These are phyloP conservation scores for Linum trigynum DNA, from an alignment of 345 rosid species.

Conservation along the genomic window DNA sequence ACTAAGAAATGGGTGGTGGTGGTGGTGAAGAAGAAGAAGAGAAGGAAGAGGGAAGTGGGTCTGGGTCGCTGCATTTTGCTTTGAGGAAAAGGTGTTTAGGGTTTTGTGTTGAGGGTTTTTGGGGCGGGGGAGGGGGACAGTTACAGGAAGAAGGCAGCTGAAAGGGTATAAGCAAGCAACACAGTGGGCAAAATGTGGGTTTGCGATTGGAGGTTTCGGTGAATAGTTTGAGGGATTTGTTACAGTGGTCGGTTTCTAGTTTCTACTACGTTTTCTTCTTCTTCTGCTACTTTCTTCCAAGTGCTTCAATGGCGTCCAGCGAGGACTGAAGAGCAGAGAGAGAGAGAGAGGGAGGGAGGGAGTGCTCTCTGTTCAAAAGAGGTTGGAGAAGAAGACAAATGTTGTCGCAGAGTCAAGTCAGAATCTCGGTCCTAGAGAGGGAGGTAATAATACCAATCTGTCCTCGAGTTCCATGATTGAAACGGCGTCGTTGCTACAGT, in stretches of 20 bases:
- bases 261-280: slow-evolving; percentile 2
- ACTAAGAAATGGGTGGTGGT: slow-evolving; percentile 18
- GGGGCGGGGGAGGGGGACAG: too few relatives aligned
- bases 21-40: slow-evolving; percentile 30
- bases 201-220: too few relatives aligned
- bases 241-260: too few relatives aligned
- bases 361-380: neutral
- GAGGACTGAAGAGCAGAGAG: slow-evolving; percentile 1
- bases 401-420: slow-evolving; percentile 26
- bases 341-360: slow-evolving; percentile 4
- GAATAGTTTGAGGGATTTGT: too few relatives aligned
- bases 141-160: too few relatives aligned
- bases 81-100: neutral
- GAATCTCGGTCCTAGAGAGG: slow-evolving; percentile 31
- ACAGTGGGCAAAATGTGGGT: too few relatives aligned
- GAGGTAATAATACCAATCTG: slow-evolving; percentile 19
- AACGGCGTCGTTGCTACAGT: neutral
- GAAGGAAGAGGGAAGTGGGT: slow-evolving; percentile 1
- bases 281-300: neutral
- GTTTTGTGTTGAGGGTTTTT: slow-evolving; percentile 10
- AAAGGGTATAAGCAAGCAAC: too few relatives aligned
- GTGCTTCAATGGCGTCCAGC: slow-evolving; percentile 15
- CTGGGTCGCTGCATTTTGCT: slow-evolving; percentile 34
- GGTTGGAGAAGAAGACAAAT: slow-evolving; percentile 19
- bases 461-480: slow-evolving; percentile 5